Evolutionary conservation across 2,329 filamentous ascomycete species (phyloP).

Genomic region (Fonsecaea multimorphosa): DNA sequence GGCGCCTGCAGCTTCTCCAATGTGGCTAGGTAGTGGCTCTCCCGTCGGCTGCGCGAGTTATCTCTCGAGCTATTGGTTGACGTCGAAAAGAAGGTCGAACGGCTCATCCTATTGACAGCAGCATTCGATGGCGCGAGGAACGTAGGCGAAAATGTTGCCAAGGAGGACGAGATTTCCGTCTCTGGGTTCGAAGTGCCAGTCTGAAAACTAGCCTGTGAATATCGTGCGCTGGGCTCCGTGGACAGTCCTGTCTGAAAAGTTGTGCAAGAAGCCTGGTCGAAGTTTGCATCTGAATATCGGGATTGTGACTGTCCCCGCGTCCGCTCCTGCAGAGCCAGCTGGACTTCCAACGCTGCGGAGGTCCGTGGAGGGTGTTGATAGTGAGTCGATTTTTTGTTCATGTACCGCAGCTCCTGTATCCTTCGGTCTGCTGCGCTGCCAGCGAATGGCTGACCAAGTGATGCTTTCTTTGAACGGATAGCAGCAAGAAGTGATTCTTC

Average conservation of each 20-base stretch:
- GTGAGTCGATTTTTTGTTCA: constrained; percentile 7
- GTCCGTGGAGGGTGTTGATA: constrained; percentile 5
- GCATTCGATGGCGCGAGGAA: constrained; percentile 9
- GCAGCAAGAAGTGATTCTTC: constrained; percentile 60
- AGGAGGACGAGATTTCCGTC: constrained; percentile 21
- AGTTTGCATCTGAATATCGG: constrained; percentile 24
- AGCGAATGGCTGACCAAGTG: constrained; percentile 41
- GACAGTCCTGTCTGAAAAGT: constrained; percentile 38
- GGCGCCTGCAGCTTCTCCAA: constrained; percentile 34
- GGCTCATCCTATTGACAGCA: constrained; percentile 25
- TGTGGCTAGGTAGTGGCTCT: constrained; percentile 30
- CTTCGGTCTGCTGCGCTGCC: constrained; percentile 45
- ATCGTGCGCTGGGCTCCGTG: constrained; percentile 29
- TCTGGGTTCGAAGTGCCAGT: constrained; percentile 29
- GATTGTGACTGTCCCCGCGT: constrained; percentile 10
- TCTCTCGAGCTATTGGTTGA: constrained; percentile 30
- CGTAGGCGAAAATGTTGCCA: constrained; percentile 19
- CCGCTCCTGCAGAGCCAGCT: constrained; percentile 1
- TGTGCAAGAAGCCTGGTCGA: constrained; percentile 33
- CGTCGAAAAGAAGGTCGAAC: constrained; percentile 34
- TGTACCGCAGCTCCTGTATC: constrained; percentile 39
- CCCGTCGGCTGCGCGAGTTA: constrained; percentile 22
- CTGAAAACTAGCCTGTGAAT: constrained; percentile 36
- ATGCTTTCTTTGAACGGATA: constrained; percentile 56
- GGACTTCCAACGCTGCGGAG: constrained; percentile 11